Evolutionary conservation across 768 basidiomycete species (phyloP).

Genomic region (Podaxis sp.): DNA sequence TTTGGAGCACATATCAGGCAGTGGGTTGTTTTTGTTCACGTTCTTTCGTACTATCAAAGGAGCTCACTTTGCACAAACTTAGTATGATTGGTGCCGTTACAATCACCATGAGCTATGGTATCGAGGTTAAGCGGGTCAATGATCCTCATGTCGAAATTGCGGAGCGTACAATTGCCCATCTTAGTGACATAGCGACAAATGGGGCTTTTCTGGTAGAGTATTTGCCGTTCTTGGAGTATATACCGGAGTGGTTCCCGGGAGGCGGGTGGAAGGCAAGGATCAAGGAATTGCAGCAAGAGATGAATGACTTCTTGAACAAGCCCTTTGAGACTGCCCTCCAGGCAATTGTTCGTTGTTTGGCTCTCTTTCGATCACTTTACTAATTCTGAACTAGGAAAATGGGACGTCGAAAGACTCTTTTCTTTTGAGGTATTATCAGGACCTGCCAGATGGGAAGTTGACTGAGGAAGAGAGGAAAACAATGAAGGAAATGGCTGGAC

Average conservation of each 20-base stretch:
- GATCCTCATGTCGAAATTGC: conserved; percentile 13
- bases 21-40: conserved; percentile 18
- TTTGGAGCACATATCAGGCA: conserved; percentile 26
- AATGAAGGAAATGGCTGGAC: conserved; percentile 20
- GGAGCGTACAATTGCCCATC: neutral
- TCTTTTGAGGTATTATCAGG: conserved; percentile 16
- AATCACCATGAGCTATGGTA: conserved; percentile 13
- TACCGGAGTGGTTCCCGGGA: conserved; percentile 51
- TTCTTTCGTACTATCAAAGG: neutral
- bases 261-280: conserved; percentile 41
- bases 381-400: conserved; percentile 11
- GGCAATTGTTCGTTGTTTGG: conserved; percentile 18
- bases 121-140: conserved; percentile 4
- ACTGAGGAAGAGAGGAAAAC: conserved; percentile 11
- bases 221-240: conserved; percentile 32
- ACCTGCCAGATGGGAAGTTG: conserved; percentile 16
- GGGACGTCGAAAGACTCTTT: conserved; percentile 20
- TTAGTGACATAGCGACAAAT: conserved; percentile 1
- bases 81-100: conserved; percentile 16
- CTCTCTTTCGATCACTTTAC: too few species aligned
- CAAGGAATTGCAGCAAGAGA: conserved; percentile 16
- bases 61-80: conserved; percentile 1
- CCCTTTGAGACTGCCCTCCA: conserved; percentile 24
- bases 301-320: conserved; percentile 20
- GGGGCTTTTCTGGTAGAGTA: conserved; percentile 23